Base-by-base conservation (phyloP, 2,329 filamentous ascomycete genomes). In the Aphanocladium album region DNA sequence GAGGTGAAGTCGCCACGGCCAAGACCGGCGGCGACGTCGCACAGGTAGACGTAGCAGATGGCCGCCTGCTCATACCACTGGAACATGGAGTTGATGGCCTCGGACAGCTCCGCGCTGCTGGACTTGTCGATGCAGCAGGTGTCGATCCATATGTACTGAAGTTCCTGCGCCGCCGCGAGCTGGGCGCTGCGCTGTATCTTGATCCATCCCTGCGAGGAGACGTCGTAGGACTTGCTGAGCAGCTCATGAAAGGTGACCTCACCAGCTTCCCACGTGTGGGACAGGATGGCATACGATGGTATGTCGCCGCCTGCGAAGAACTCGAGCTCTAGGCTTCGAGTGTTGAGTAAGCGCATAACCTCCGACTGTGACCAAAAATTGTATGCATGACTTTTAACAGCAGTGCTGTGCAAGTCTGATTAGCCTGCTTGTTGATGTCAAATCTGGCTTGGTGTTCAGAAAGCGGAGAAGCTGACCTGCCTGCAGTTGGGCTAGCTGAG, bases 61-160 rank as follows among this genome's bases (percentile, higher is more conserved):
- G 55, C 61, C 4, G 67, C 57, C 2, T 62, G 59, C n/a, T 62
- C 39, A 50, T 70, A 68, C 66, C 67, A 69, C 12, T 46, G 56
- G 25, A 64, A 70, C 64, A 63, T 68, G 50, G 67, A 68, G 60
- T 70, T 70, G 62, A 70, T 65, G 14, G 67, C 65, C 54, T 70
- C 67, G n/a, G 67, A 65, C 27, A 71, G 43, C 52, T 71, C 70
- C 14, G 67, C 59, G 14, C 62, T 62, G 25, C 61, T 67, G 12
- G 63, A 67, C 55, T 69, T 68, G 62, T 72, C 69, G 58, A 72
- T 68, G 50, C 69, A 72, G 46, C 69, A 69, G 1, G 68, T 70
- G 19, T 71, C 68, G 19, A 66, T 62, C 70, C 70, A 72, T 1
- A 67, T 63, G 63, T 67, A 71, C 3, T 60, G 39, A 50, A 68